Conservation (phyloP, 75 land plant species). For the Selaginella tamariscina region DNA sequence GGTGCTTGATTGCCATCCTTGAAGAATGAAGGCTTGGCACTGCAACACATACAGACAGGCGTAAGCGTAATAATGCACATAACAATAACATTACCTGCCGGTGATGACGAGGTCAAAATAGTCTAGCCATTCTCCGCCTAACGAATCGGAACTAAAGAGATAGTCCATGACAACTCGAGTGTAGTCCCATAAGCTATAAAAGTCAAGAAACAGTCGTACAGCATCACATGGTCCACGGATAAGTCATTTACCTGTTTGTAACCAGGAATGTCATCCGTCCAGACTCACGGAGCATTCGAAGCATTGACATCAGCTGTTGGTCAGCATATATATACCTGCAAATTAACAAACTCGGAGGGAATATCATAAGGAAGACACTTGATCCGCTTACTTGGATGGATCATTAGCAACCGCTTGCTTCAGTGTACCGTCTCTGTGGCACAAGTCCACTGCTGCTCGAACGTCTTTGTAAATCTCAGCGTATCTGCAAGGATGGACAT, state of each 20-base stretch:
- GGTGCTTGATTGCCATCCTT: not conserved
- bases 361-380: not conserved
- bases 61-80: not conserved
- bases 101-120: not conserved
- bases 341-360: too few species aligned
- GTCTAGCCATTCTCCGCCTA: not conserved
- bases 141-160: not conserved
- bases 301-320: not conserved
- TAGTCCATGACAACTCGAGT: not conserved
- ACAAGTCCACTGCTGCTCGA: slow-evolving; percentile 18
- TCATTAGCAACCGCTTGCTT: slow-evolving; percentile 24
- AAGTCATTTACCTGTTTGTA: not conserved
- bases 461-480: slow-evolving; percentile 19
- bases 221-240: not conserved
- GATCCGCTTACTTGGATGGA: not conserved
- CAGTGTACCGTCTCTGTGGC: slow-evolving; percentile 23
- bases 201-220: not conserved
- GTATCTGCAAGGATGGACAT: not conserved
- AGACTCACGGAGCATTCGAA: not conserved
- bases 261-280: not conserved
- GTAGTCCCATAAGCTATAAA: not conserved
- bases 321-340: not conserved
- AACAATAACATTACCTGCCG: not conserved
- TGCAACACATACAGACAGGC: not conserved
- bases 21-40: not conserved